phyloP scores from a whole-genome alignment of 1,284 basidiomycete species.

The Dichomitus squalens region DNA sequence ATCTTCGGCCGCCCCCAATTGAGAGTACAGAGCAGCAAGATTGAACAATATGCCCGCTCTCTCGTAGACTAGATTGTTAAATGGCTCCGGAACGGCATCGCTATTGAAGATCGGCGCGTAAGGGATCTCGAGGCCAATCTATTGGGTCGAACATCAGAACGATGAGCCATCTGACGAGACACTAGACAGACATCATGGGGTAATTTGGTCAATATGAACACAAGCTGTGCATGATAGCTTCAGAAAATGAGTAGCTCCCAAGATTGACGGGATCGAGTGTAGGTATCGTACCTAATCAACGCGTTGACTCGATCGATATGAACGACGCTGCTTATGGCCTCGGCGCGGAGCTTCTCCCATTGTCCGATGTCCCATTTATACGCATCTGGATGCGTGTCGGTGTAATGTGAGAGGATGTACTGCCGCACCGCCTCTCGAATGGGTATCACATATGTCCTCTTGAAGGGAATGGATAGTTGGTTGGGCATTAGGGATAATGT shows the following conservation, averaged over 20 bases:
- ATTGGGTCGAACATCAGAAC: conserved; percentile 12
- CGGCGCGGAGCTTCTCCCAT: conserved; percentile 72
- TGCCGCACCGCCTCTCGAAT: conserved; percentile 61
- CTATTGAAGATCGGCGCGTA: conserved; percentile 75
- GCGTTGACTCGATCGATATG: conserved; percentile 59
- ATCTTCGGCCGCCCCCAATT: conserved; percentile 67
- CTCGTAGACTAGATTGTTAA: conserved; percentile 81
- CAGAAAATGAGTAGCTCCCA: conserved; percentile 14
- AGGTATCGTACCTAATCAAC: conserved; percentile 29
- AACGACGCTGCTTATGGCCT: conserved; percentile 56
- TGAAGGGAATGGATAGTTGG: conserved; percentile 78
- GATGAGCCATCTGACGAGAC: background rate
- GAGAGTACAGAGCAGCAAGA: conserved; percentile 80
- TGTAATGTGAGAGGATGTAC: conserved; percentile 71
- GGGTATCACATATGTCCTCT: conserved; percentile 65
- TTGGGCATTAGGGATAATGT: conserved; percentile 68
- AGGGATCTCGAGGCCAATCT: conserved; percentile 81
- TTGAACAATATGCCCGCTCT: conserved; percentile 81
- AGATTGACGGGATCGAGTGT: background rate
- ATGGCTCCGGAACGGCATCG: conserved; percentile 57
- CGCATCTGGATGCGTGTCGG: conserved; percentile 86
- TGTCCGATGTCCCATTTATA: conserved; percentile 79
- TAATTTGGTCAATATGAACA: conserved; percentile 75
- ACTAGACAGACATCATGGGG: conserved; percentile 58
- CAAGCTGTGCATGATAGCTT: conserved; percentile 90